Percentiles rank a stretch among this genome's conserved stretches.
These are phyloP conservation scores for Aspergillus fischeri DNA, from an alignment of 2,329 filamentous ascomycete species.

Conservation along the genomic window DNA sequence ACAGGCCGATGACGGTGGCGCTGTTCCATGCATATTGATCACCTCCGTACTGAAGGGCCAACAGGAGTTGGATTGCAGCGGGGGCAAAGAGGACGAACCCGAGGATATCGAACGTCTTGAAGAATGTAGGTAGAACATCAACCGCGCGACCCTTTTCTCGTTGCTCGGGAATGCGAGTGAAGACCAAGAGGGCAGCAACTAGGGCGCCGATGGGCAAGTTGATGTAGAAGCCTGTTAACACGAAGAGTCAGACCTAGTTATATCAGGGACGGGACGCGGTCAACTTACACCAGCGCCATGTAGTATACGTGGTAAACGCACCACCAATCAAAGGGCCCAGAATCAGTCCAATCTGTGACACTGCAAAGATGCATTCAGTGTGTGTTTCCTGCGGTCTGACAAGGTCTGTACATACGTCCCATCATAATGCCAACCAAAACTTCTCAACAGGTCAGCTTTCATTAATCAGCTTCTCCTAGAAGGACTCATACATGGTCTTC, in stretches of 20 bases:
- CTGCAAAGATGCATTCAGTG: neutral
- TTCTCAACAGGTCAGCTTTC: neutral
- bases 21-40: conserved; percentile 34
- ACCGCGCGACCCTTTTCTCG: conserved; percentile 10
- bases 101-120: conserved; percentile 16
- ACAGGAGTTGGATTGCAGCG: conserved; percentile 39
- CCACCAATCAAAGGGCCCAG: neutral
- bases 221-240: conserved; percentile 34
- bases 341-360: conserved; percentile 33
- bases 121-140: conserved; percentile 6
- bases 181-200: conserved; percentile 27
- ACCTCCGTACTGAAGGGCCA: conserved; percentile 47
- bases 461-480: neutral
- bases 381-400: neutral
- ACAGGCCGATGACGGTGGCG: conserved; percentile 42
- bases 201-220: conserved; percentile 38
- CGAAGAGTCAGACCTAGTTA: neutral
- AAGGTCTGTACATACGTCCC: conserved; percentile 13
- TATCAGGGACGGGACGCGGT: neutral
- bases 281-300: conserved; percentile 23
- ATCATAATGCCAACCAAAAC: conserved; percentile 17
- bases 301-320: neutral
- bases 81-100: conserved; percentile 24
- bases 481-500: conserved; percentile 18
- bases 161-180: conserved; percentile 14